Evolutionary conservation across 495 filamentous ascomycete genomes (phyloP).

Genomic region (Neurospora sp.): DNA sequence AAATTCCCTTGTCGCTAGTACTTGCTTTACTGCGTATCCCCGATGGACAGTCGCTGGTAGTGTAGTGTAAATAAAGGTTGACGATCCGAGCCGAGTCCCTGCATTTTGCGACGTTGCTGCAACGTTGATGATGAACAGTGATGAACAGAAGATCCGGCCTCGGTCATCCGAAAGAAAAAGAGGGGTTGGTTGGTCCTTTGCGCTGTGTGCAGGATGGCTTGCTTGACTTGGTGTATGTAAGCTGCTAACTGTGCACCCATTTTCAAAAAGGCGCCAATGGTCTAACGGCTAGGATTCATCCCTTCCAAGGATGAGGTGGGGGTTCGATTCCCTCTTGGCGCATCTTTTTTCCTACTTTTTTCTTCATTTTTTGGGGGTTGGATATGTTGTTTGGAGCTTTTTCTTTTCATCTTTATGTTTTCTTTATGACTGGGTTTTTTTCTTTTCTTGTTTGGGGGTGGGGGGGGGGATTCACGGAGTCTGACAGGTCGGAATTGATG

Average conservation of each 20-base stretch:
- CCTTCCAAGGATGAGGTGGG: not conserved
- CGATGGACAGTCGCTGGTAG: too few relatives aligned
- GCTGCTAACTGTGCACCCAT: accelerated
- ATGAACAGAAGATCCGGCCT: not conserved
- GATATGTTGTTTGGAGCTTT: too few relatives aligned
- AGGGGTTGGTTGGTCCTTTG: not conserved
- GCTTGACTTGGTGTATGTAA: not conserved
- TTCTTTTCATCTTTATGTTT: too few relatives aligned
- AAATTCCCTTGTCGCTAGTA: too few relatives aligned
- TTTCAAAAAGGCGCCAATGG: not conserved
- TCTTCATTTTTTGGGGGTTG: not conserved
- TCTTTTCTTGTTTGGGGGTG: too few relatives aligned
- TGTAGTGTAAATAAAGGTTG: too few relatives aligned
- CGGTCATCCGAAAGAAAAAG: not conserved
- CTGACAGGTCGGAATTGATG: too few relatives aligned
- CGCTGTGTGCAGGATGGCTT: too few relatives aligned
- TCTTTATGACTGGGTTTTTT: not conserved
- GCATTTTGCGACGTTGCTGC: not conserved
- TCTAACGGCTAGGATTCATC: constrained; percentile 1
- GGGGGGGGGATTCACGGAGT: not conserved
- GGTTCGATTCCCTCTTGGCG: not conserved
- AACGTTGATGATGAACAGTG: not conserved
- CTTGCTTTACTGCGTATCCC: too few relatives aligned
- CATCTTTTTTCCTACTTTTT: not conserved
- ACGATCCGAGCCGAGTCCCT: not conserved